A percentile compares a stretch with the other conserved stretches of the same genome.
Evolutionary conservation across 1,284 basidiomycete genomes (phyloP).

Genomic region (Cutaneotrichosporon dermatis): DNA sequence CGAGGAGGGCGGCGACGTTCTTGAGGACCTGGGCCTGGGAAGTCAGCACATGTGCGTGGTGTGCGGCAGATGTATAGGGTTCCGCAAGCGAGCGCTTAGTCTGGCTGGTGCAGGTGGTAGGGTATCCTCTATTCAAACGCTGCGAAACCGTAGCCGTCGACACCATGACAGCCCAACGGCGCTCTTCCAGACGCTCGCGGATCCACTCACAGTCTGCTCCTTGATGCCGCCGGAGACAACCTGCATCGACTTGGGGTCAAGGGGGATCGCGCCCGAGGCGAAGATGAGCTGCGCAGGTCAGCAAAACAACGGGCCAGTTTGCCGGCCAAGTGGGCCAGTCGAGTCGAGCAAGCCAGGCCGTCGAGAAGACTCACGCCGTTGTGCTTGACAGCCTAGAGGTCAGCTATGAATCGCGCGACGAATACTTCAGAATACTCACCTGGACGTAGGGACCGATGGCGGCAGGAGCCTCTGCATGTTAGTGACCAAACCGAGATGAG

Average conservation of each 20-base stretch:
- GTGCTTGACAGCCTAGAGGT: slow-evolving; percentile 68
- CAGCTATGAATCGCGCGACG: background rate
- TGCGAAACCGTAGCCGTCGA: too few relatives aligned
- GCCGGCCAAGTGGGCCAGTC: background rate
- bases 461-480: slow-evolving; percentile 64
- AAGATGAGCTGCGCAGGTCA: slow-evolving; percentile 59
- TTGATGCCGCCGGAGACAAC: slow-evolving; percentile 75
- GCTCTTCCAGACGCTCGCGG: too few relatives aligned
- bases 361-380: slow-evolving; percentile 55
- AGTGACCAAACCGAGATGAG: background rate
- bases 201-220: slow-evolving; percentile 61
- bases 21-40: slow-evolving; percentile 67
- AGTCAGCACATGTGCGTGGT: background rate
- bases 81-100: background rate
- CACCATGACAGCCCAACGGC: too few relatives aligned
- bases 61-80: background rate
- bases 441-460: slow-evolving; percentile 84
- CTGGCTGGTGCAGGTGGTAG: too few relatives aligned
- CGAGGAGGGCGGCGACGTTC: slow-evolving; percentile 79
- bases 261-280: slow-evolving; percentile 82
- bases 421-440: slow-evolving; percentile 19
- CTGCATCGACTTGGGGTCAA: slow-evolving; percentile 70
- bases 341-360: background rate
- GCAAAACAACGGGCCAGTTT: too few relatives aligned
- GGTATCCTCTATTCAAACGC: too few relatives aligned